phyloP scores from a whole-genome alignment of 169 alveolate genomes.

The Plasmodium vivax region DNA sequence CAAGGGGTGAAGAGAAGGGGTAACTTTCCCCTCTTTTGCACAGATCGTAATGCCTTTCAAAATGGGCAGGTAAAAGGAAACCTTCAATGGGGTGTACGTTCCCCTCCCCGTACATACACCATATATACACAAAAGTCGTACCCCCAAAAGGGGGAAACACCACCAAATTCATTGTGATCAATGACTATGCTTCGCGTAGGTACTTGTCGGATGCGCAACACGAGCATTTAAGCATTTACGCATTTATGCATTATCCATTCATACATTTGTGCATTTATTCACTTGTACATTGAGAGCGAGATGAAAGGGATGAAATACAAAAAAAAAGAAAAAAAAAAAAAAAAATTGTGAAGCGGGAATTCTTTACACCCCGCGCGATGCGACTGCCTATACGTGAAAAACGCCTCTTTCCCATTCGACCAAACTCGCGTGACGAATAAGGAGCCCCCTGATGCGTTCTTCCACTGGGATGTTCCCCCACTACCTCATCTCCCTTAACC shows the following conservation, averaged over 20 bases:
- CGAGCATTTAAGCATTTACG: not conserved
- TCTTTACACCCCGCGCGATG: not conserved
- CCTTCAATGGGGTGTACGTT: not conserved
- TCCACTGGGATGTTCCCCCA: not conserved
- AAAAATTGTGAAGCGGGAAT: not conserved
- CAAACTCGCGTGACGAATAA: not conserved
- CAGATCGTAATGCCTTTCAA: not conserved
- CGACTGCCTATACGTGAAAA: not conserved
- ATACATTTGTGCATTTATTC: too few relatives aligned
- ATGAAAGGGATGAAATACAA: not conserved
- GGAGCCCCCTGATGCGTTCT: not conserved
- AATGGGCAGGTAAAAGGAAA: not conserved
- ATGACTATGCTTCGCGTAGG: not conserved
- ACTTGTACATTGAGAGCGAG: not conserved
- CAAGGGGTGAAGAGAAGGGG: not conserved
- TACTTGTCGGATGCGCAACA: not conserved
- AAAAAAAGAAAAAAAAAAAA: too few relatives aligned
- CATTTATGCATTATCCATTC: too few relatives aligned
- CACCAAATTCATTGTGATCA: not conserved
- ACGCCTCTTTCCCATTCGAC: not conserved
- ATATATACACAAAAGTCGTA: not conserved
- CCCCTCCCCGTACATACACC: not conserved
- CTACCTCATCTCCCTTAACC: not conserved
- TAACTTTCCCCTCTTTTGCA: not conserved
- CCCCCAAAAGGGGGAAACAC: not conserved